Evolutionary conservation across 2,329 filamentous ascomycete species (phyloP).

Genomic region (Sporothrix dimorphospora): DNA sequence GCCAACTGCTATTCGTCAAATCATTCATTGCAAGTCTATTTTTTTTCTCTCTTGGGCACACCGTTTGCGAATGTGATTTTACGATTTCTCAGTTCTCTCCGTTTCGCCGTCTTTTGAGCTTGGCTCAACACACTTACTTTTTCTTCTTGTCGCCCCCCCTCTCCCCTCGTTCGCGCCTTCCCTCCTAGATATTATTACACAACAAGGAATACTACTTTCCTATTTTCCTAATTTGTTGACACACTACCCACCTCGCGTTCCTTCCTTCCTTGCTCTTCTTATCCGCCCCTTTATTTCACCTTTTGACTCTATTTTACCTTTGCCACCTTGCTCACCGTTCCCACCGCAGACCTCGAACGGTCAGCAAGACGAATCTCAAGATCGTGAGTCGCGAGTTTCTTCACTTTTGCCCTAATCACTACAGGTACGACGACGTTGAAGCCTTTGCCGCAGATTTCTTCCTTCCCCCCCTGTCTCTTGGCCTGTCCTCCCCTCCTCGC

Average conservation of each 20-base stretch:
- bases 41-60: background rate
- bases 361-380: background rate
- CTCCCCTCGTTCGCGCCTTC: conserved; percentile 7
- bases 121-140: background rate
- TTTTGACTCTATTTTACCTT: background rate
- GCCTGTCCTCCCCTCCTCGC: no score
- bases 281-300: background rate
- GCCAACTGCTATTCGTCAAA: background rate
- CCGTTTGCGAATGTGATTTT: background rate
- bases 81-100: background rate
- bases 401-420: background rate
- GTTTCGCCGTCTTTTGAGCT: background rate
- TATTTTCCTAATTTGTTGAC: background rate
- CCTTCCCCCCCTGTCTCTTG: background rate
- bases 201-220: background rate
- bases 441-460: background rate
- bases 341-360: background rate
- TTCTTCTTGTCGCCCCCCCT: background rate
- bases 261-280: background rate
- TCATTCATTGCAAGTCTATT: background rate
- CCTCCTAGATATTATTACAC: background rate
- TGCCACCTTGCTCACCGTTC: background rate
- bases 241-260: background rate
- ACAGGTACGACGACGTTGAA: background rate
- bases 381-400: background rate